Percentiles rank a stretch among this genome's conserved stretches.
phyloP scores from a whole-genome alignment of 2,329 filamentous ascomycete genomes.

The Mollisiaceae sp. region DNA sequence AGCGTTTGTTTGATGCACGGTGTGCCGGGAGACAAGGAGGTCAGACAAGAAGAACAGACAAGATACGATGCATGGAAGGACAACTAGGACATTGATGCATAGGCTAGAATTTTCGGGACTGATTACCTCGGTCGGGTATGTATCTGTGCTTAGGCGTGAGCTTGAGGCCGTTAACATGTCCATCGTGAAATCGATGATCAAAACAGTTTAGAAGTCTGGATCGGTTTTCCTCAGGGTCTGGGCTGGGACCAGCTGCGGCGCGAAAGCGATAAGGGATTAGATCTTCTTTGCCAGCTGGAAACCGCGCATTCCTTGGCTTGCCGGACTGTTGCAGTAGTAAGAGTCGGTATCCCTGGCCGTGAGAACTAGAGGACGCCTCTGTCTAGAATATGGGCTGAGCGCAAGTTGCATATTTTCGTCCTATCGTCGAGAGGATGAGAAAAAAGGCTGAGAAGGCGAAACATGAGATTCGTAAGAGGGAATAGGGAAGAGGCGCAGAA shows the following conservation, averaged over 20 bases:
- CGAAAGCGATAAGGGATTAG: neutral
- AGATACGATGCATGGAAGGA: neutral
- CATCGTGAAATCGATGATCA: neutral
- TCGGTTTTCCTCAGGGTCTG: neutral
- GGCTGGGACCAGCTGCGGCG: neutral
- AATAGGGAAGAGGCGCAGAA: slow-evolving; percentile 2
- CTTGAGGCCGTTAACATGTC: neutral
- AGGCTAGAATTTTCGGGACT: neutral
- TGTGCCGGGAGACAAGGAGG: neutral
- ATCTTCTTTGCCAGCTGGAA: neutral
- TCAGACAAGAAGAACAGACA: neutral
- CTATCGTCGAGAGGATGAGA: neutral
- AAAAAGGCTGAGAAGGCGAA: slow-evolving; percentile 7
- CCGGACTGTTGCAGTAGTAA: neutral
- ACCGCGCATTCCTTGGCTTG: neutral
- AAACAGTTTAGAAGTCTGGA: neutral
- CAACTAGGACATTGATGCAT: neutral
- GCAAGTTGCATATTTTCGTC: neutral
- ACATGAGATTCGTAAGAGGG: slow-evolving; percentile 12
- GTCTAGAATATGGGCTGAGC: neutral
- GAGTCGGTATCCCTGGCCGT: neutral
- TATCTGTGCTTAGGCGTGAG: neutral
- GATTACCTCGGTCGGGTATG: neutral
- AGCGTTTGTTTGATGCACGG: slow-evolving; percentile 2
- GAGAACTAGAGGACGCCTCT: neutral